A percentile compares a stretch with the other conserved stretches of the same genome.
Conservation (phyloP, 2,329 filamentous ascomycete species). For the Curvularia hawaiiensis region DNA sequence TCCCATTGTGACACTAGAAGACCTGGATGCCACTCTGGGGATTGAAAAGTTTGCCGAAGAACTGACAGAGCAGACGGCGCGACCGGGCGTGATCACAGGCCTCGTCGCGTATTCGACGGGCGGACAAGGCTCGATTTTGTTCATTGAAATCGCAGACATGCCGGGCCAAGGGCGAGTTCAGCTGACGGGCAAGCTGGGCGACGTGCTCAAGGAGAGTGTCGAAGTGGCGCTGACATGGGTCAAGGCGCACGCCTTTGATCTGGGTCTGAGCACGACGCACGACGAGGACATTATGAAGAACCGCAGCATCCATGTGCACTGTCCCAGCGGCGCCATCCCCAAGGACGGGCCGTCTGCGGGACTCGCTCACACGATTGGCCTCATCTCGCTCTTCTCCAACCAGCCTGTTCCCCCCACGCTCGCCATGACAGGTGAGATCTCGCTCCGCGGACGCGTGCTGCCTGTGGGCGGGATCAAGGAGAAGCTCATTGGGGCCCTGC, state of each 20-base stretch:
- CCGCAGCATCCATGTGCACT: conserved; percentile 93
- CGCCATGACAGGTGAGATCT: conserved; percentile 87
- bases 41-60: conserved; percentile 95
- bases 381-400: conserved; percentile 87
- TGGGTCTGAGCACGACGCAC: conserved; percentile 80
- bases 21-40: conserved; percentile 88
- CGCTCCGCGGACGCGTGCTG: conserved; percentile 85
- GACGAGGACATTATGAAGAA: conserved; percentile 95
- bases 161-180: conserved; percentile 90
- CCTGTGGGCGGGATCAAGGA: conserved; percentile 98
- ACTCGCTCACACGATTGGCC: conserved; percentile 89
- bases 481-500: conserved; percentile 92
- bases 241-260: conserved; percentile 90
- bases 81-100: conserved; percentile 92
- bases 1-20: conserved; percentile 72
- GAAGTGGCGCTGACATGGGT: conserved; percentile 98
- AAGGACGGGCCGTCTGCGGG: conserved; percentile 88
- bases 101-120: conserved; percentile 93
- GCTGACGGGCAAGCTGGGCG: conserved; percentile 93
- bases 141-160: conserved; percentile 98
- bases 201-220: conserved; percentile 95
- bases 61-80: conserved; percentile 80
- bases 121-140: conserved; percentile 93
- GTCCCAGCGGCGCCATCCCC: conserved; percentile 90
- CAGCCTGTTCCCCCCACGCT: conserved; percentile 87